Percentiles rank a stretch among this genome's conserved stretches.
Conservation (phyloP, 2,329 filamentous ascomycete species). For the Fusarium sp. region DNA sequence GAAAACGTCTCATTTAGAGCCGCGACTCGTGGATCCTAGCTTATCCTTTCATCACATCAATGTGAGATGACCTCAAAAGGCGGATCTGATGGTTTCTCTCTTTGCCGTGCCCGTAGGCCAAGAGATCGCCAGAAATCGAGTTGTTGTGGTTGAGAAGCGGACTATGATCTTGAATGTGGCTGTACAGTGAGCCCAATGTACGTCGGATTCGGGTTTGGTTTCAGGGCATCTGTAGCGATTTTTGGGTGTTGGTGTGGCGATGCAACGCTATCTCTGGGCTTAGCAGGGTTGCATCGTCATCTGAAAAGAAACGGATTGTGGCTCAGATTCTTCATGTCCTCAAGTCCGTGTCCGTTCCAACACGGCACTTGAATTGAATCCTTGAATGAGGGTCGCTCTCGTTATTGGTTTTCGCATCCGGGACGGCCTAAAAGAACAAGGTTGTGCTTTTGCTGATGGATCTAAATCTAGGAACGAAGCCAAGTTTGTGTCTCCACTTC, state of each 20-base stretch:
- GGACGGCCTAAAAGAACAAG: background rate
- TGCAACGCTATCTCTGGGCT: background rate
- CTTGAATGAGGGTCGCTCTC: background rate
- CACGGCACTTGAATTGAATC: background rate
- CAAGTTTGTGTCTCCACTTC: conserved; percentile 4
- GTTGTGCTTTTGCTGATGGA: background rate
- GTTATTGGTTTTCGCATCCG: background rate
- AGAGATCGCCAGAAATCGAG: background rate
- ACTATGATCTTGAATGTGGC: conserved; percentile 11
- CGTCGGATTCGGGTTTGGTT: conserved; percentile 8
- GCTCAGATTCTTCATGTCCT: background rate
- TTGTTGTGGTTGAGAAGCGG: conserved; percentile 1
- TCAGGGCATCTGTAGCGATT: background rate
- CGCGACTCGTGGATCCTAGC: background rate
- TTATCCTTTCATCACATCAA: background rate
- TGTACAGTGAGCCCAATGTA: background rate
- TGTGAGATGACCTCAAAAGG: background rate
- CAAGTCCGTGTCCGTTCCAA: conserved; percentile 29
- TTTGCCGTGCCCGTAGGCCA: conserved; percentile 12
- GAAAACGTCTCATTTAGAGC: conserved; percentile 15
- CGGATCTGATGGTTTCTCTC: background rate
- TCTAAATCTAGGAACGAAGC: conserved; percentile 1
- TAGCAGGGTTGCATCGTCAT: conserved; percentile 2
- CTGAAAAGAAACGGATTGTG: background rate
- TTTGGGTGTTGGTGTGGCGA: background rate